phyloP scores from a whole-genome alignment of 176 grass and related monocot species.

The Chrysopogon serrulatus region DNA sequence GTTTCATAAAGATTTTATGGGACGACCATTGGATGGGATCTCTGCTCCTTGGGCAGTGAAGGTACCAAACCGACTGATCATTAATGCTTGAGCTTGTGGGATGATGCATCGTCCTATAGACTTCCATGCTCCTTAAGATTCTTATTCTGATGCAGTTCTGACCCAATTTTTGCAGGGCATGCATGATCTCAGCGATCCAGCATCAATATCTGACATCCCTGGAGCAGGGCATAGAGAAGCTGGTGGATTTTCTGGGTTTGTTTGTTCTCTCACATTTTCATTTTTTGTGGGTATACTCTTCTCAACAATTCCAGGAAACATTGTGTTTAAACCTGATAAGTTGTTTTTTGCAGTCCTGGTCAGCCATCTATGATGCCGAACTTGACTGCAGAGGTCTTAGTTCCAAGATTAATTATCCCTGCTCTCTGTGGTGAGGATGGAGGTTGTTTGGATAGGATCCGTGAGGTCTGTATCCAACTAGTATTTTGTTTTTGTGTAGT shows the following conservation, averaged over 20 bases:
- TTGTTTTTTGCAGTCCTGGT: conserved; percentile 49
- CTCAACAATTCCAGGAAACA: not conserved
- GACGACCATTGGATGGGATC: conserved; percentile 58
- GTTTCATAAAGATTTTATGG: conserved; percentile 64
- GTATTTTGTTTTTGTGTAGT: conserved; percentile 10
- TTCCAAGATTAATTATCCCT: conserved; percentile 66
- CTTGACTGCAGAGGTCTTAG: conserved; percentile 73
- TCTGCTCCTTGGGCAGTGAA: conserved; percentile 50
- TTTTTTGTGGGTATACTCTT: not conserved
- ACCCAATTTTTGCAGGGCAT: conserved; percentile 39
- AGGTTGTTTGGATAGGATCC: conserved; percentile 78
- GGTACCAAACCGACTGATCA: conserved; percentile 26
- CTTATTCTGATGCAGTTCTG: conserved; percentile 1
- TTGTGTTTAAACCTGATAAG: not conserved
- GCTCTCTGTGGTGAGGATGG: conserved; percentile 82
- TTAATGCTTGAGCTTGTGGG: not conserved
- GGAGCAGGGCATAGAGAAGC: conserved; percentile 53
- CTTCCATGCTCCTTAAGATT: not conserved
- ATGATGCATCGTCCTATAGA: not conserved
- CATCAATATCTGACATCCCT: conserved; percentile 55
- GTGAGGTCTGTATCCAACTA: conserved; percentile 52
- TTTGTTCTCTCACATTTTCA: conserved; percentile 25
- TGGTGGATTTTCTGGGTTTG: conserved; percentile 69
- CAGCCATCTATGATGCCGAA: conserved; percentile 55
- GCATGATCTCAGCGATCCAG: conserved; percentile 45